phyloP scores from a whole-genome alignment of 805 yeast species.

The Suhomyces tanzawaensis region DNA sequence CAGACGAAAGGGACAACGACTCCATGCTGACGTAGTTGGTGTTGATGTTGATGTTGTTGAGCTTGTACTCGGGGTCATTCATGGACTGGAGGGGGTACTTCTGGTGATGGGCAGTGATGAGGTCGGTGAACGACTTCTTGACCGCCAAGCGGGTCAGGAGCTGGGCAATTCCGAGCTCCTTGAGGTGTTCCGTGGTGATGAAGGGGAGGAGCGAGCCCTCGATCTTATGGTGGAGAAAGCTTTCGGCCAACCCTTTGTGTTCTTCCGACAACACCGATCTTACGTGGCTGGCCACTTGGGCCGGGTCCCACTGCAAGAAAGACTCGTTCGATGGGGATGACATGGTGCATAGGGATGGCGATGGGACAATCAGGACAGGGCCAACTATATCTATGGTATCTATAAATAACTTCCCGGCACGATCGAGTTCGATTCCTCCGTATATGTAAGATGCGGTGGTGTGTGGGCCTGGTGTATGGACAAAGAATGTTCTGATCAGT shows the following conservation, averaged over 20 bases:
- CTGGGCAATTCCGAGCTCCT: constrained; percentile 63
- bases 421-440: no score
- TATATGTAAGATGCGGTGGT: background rate
- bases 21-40: constrained; percentile 36
- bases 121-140: constrained; percentile 56
- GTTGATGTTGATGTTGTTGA: constrained; percentile 33
- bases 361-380: no score
- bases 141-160: constrained; percentile 57
- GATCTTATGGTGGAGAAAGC: constrained; percentile 57
- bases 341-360: background rate
- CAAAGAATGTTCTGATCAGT: background rate
- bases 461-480: background rate
- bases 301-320: constrained; percentile 45
- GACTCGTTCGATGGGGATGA: constrained; percentile 24
- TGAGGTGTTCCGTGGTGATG: constrained; percentile 65
- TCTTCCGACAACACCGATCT: constrained; percentile 23
- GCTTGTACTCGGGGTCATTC: constrained; percentile 27
- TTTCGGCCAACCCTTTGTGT: constrained; percentile 18
- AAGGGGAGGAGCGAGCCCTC: constrained; percentile 72
- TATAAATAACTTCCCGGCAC: no score
- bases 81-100: constrained; percentile 22
- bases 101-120: constrained; percentile 40
- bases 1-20: constrained; percentile 34
- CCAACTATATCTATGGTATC: no score
- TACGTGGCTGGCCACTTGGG: constrained; percentile 40